phyloP scores from a whole-genome alignment of 202 grass and related monocot species.

The Panicum hallii region DNA sequence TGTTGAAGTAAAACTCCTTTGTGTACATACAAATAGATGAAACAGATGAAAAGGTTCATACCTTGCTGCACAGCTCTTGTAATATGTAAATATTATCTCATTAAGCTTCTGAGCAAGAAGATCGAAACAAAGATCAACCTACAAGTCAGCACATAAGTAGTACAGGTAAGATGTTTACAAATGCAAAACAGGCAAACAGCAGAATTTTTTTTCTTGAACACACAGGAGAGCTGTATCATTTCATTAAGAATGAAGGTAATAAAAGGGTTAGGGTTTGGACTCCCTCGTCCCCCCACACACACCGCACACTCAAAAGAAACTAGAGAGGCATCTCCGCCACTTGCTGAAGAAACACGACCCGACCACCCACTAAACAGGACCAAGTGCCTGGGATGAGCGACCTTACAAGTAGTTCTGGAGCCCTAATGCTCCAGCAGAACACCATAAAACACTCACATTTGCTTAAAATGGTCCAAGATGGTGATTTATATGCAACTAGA shows the following conservation, averaged over 20 bases:
- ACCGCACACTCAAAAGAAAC: no score
- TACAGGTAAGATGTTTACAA: conserved; percentile 40
- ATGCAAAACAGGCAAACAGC: conserved; percentile 18
- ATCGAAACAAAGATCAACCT: conserved; percentile 98
- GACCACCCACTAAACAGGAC: no score
- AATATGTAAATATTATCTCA: conserved; percentile 98
- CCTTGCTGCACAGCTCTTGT: conserved; percentile 96
- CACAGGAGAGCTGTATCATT: no score
- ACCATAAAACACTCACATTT: neutral
- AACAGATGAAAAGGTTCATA: conserved; percentile 49
- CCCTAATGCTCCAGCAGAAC: no score
- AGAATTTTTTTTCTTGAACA: neutral
- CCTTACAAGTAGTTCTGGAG: no score
- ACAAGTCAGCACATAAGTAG: conserved; percentile 44
- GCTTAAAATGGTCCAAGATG: conserved; percentile 20
- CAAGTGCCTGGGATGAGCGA: no score
- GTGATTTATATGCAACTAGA: conserved; percentile 37
- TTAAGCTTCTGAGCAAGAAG: conserved; percentile 94
- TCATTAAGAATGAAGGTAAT: no score
- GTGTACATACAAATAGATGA: conserved; percentile 16
- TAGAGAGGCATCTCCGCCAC: no score
- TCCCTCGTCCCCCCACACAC: no score
- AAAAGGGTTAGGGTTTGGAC: no score
- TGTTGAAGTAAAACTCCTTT: conserved; percentile 15
- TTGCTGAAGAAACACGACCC: no score